Evolutionary conservation across 345 rosid species (phyloP), one percentile per base, ranked within the genome.

Genomic region (Streptanthus diversifolius): DNA sequence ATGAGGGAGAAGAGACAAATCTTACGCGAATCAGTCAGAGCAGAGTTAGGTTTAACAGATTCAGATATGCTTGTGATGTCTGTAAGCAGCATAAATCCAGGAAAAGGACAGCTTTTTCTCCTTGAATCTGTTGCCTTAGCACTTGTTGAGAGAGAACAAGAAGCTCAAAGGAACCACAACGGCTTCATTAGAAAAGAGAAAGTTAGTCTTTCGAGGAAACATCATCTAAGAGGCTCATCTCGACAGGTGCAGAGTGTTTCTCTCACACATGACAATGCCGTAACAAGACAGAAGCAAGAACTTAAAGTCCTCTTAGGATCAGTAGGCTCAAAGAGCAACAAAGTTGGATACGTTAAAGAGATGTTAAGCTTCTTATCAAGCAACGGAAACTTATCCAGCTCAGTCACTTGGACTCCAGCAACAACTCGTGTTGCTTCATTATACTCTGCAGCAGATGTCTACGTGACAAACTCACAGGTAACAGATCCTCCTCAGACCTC

Each of bases 261-360:
- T 55, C 49, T 59, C 55, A 40, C 57, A 59, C 56, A 68, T 32
- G 74, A 61, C 47, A 74, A 47, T 48, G 52, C 3, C 1, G 44
- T 1, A 11, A 59, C n/a, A 43, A 83, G 74, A 66, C 73, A 68
- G 64, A 77, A 77, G 66, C 87, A 79, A 61, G 57, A 72, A 36
- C 85, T 87, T 49, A 93, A 89, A 81, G 49, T 87, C 80, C 97
- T 93, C 61, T 77, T 93, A 54, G 98, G 98, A 58, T 93, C 98
- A 56, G 96, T 93, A 53, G 98, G 98, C 71, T 93, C 97, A 19
- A 93, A 93, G 82, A 93, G 98, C 84, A 93, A 93, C 78, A 93
- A 93, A 81, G 80, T 87, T 53, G 87, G 68, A 44, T 93, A 87
- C 36, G 85, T 93, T 66, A 82, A 91, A 75, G 98, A 86, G 74